phyloP scores from a whole-genome alignment of 75 land plant species.

The Pinus tabuliformis region DNA sequence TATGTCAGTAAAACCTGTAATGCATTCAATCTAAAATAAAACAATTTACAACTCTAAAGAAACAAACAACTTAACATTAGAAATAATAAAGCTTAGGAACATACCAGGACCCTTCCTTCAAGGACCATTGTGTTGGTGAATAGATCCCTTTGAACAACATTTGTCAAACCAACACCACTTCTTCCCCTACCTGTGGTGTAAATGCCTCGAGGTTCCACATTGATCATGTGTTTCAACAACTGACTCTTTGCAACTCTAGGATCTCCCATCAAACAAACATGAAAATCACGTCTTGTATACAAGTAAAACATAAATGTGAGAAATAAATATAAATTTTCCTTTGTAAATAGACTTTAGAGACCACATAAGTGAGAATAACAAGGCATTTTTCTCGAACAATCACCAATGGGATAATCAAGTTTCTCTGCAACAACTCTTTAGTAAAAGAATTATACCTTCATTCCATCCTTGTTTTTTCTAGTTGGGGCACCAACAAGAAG shows the following conservation, averaged over 20 bases:
- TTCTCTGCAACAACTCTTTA: neutral
- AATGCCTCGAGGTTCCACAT: slow-evolving; percentile 91
- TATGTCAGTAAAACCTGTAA: neutral
- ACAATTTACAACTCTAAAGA: neutral
- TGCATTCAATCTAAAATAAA: neutral
- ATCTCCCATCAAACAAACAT: slow-evolving; percentile 98
- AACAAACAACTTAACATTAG: neutral
- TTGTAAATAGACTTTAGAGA: neutral
- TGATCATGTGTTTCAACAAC: slow-evolving; percentile 93
- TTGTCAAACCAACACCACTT: slow-evolving; percentile 99
- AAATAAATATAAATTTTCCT: neutral
- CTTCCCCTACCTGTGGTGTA: slow-evolving; percentile 96
- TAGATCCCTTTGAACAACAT: slow-evolving; percentile 93
- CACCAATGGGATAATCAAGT: neutral
- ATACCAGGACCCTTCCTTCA: slow-evolving; percentile 98
- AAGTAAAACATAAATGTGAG: slow-evolving; percentile 5
- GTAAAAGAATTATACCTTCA: slow-evolving; percentile 64
- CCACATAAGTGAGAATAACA: neutral
- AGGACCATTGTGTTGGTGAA: slow-evolving; percentile 94
- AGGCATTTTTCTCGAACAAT: neutral
- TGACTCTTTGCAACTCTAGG: slow-evolving; percentile 99
- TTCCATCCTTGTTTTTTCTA: slow-evolving; percentile 79
- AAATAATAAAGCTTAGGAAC: slow-evolving; percentile 4
- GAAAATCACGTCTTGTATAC: slow-evolving; percentile 95
- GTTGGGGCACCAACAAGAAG: slow-evolving; percentile 97